phyloP scores from a whole-genome alignment of 768 basidiomycete genomes.

The Lactarius quietus region DNA sequence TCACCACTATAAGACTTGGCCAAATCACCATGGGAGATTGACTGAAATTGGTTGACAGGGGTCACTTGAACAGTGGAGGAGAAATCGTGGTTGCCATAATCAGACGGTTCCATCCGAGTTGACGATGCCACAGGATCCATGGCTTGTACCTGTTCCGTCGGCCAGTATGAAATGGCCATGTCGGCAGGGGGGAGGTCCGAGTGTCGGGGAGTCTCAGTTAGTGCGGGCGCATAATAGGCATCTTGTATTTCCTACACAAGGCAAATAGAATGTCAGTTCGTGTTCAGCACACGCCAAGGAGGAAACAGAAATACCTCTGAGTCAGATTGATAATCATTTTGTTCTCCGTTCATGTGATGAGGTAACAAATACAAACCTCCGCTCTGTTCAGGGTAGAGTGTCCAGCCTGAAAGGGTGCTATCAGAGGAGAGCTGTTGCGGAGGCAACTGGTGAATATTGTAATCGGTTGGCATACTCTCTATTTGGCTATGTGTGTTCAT shows the following conservation, averaged over 20 bases:
- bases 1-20: slow-evolving; percentile 6
- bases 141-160: slow-evolving; percentile 1
- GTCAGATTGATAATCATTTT: not conserved
- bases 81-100: not conserved
- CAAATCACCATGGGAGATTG: not conserved
- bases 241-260: not conserved
- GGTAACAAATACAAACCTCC: not conserved
- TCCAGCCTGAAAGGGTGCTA: not conserved
- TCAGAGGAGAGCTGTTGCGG: not conserved
- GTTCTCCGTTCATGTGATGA: slow-evolving; percentile 12
- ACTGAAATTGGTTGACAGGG: not conserved
- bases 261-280: not conserved
- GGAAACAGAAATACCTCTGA: slow-evolving; percentile 1
- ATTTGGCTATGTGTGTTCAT: too few species aligned
- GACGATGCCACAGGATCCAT: not conserved
- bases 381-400: not conserved
- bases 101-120: not conserved
- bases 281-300: not conserved
- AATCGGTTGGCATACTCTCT: too few species aligned
- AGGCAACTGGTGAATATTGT: slow-evolving; percentile 9
- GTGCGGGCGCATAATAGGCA: not conserved
- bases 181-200: not conserved
- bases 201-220: not conserved
- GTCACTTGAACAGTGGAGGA: not conserved
- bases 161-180: slow-evolving; percentile 5